These are phyloP conservation scores for Aurinia saxatilis DNA, from an alignment of 345 rosid species.

Conservation along the genomic window DNA sequence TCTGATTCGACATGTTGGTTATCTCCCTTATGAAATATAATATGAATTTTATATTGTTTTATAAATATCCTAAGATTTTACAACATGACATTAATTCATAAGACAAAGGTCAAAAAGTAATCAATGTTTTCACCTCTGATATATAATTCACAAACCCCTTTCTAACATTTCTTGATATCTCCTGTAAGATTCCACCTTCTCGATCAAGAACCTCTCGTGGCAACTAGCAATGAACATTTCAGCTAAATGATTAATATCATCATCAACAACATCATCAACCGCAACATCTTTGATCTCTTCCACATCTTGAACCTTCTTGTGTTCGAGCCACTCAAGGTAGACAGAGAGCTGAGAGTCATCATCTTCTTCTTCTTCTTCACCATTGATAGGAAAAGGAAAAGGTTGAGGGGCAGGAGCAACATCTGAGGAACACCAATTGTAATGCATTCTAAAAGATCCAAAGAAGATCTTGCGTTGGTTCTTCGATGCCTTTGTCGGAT, in stretches of 20 bases:
- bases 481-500: constrained; percentile 34
- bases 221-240: constrained; percentile 78
- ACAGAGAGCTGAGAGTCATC: constrained; percentile 44
- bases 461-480: constrained; percentile 53
- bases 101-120: constrained; percentile 11
- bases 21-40: too few species aligned
- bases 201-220: constrained; percentile 81
- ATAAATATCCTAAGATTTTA: constrained; percentile 23
- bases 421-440: constrained; percentile 88
- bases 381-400: constrained; percentile 17
- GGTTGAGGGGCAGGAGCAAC: constrained; percentile 52
- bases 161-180: constrained; percentile 92
- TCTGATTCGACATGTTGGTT: too few species aligned
- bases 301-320: constrained; percentile 24
- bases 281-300: constrained; percentile 13
- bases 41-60: too few species aligned
- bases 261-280: too few species aligned
- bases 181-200: constrained; percentile 92
- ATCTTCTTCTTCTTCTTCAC: constrained; percentile 31
- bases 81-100: constrained; percentile 17
- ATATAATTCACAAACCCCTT: constrained; percentile 64
- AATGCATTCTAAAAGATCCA: constrained; percentile 82
- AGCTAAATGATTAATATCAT: constrained; percentile 75
- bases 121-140: constrained; percentile 13
- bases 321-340: constrained; percentile 85